Base-by-base conservation (phyloP, 805 yeast genomes). In the Candida manassasensis region DNA sequence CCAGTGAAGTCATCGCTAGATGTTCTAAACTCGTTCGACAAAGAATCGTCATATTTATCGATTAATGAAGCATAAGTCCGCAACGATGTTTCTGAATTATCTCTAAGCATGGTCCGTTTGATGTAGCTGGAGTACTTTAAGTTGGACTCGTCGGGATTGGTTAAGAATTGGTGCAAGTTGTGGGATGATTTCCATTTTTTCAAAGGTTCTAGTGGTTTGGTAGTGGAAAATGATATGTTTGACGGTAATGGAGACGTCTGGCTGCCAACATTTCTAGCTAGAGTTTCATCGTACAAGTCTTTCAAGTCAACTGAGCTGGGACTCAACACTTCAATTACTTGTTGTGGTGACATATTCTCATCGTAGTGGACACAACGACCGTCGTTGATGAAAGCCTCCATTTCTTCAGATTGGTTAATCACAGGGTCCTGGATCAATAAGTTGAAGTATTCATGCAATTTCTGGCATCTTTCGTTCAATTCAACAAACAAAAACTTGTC, bases 31-130 rank as follows among this genome's bases (percentile, higher is more conserved):
- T 36, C 44, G 10, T 25, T 27, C 13, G 30, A 19, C 10, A 17
- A 24, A 12, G 34, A 22, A 29, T 44, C 47, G 14, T 56, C 63
- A 40, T 61, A 61, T 6, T 50, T 45, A 18, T 56, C 63, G 27
- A 59, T 54, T 10, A 61, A 38, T 13, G 61, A 56, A 2, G 53
- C 33, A 39, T 56, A 52, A 26, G 61, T 58, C 13, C 41, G 30
- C 9, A 58, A 29, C 22, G 50, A 38, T 32, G 61, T 56, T 6
- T 21, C 36, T 13, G 56, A 48, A 11, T 39, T 34, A 9, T 40
- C 39, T 19, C 47, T 29, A 32, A 16, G 25, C 25, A 30, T n/a
- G 7, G 8, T 30, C 10, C 6, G 25, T 24, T 7, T 24, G 6
- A 24, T 24, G 27, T 24, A 11, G 12, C 12, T 24, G 9, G 27